phyloP scores from a whole-genome alignment of 176 grass and related monocot genomes.

The Saccharum spontaneum region DNA sequence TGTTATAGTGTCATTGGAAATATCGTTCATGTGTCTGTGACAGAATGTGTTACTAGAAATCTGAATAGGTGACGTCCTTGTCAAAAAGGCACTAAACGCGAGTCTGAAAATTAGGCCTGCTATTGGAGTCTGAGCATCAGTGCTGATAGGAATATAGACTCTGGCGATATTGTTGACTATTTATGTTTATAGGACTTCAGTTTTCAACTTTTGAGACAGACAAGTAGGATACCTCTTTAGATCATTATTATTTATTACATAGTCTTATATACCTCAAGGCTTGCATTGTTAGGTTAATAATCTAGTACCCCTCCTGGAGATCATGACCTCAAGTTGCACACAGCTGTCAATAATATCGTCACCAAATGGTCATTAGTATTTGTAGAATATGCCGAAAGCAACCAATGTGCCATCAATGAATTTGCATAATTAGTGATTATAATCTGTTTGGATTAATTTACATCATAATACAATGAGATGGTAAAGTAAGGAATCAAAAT shows the following conservation, averaged over 20 bases:
- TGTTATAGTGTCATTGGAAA: neutral
- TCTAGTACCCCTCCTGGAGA: neutral
- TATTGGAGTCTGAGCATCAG: constrained; percentile 4
- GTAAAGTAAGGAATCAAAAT: neutral
- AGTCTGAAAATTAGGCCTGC: neutral
- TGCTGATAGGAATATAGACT: neutral
- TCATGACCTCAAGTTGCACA: neutral
- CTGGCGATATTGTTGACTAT: neutral
- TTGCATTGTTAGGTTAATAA: constrained; percentile 3
- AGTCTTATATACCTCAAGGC: neutral
- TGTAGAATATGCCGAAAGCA: neutral
- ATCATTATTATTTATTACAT: neutral
- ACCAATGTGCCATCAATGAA: neutral
- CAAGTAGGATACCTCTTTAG: neutral
- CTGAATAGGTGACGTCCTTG: neutral
- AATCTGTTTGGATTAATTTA: neutral
- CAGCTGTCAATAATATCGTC: neutral
- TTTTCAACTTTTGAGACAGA: neutral
- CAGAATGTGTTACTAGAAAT: neutral
- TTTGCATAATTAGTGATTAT: constrained; percentile 4
- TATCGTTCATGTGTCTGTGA: neutral
- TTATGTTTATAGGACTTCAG: neutral
- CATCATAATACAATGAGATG: neutral
- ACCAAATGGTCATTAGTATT: neutral
- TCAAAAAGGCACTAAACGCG: neutral